Evolutionary conservation across 2,329 filamentous ascomycete genomes (phyloP), one percentile per base, ranked within the genome.

Genomic region (Fonsecaea pedrosoi): DNA sequence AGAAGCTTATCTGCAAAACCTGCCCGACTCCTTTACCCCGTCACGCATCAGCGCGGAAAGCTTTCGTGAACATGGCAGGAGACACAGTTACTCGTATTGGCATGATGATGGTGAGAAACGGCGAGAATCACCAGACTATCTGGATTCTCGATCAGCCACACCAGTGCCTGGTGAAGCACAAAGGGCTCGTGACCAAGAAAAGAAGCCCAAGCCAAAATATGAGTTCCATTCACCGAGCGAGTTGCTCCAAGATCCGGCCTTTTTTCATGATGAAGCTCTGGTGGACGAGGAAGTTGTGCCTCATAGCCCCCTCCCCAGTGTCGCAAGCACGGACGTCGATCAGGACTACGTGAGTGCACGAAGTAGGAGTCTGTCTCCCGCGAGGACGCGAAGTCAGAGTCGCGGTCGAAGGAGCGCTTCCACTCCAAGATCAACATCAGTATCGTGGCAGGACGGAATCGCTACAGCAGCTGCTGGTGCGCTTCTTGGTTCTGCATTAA

Each of bases 111-210:
- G 25, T 12, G 61, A 66, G 15, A 53, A 60, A 21, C 57, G 67
- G n/a, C 62, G 64, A 35, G 55, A 63, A 58, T 70, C 70, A 1
- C 73, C 79, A 8, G 85, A 88, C 58, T 74, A 84, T 34, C 78
- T 88, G 8, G 89, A 83, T 54, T 91, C 89, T 5, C 82, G 88
- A 70, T 86, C 92, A 73, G 84, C 85, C 0, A 93, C 90, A 1
- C 90, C 91, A 1, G 91, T 87, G 68, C 89, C 89, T 4, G 83
- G 82, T 18, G 77, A 81, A 9, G 85, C 84, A 60, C 75, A 78
- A 13, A 64, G 77, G 54, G 73, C 72, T 2, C 35, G 66, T 60
- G 68, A 74, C 56, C 67, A 61, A 18, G 67, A 68, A 48, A 65
- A 56, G 12, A 77, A 78, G 45, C 78, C 83, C 42, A 78, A 78